Conservation (phyloP, 2,329 filamentous ascomycete species). For the Aspergillus sp. region DNA sequence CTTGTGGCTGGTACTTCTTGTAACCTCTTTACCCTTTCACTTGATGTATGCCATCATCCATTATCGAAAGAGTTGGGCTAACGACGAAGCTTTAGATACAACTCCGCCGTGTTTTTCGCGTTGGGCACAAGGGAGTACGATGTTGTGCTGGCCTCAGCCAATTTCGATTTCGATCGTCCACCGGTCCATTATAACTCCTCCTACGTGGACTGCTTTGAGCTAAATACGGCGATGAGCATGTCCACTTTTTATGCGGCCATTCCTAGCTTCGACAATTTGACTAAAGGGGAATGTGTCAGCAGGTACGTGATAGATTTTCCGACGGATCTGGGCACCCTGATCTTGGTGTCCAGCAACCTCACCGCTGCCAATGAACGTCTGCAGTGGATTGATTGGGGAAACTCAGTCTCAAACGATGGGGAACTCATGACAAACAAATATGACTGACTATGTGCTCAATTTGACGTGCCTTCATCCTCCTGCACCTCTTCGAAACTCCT, state of each 20-base stretch:
- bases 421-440: too few species aligned
- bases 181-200: neutral
- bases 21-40: constrained; percentile 22
- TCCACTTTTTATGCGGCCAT: neutral
- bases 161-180: neutral
- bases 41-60: constrained; percentile 14
- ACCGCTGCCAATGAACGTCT: neutral
- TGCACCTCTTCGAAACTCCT: too few species aligned
- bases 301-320: neutral
- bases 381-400: neutral
- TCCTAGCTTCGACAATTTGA: neutral
- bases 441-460: too few species aligned
- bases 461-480: too few species aligned
- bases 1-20: constrained; percentile 15
- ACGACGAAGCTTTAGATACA: neutral
- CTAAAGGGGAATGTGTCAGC: neutral
- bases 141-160: neutral
- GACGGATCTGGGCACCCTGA: neutral
- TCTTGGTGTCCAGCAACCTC: neutral
- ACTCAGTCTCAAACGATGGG: neutral
- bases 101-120: constrained; percentile 7
- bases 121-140: constrained; percentile 5
- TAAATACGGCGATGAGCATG: neutral
- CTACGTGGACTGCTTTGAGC: neutral
- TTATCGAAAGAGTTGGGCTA: neutral